phyloP scores from a whole-genome alignment of 768 basidiomycete species.

The Rhodotorula toruloides region DNA sequence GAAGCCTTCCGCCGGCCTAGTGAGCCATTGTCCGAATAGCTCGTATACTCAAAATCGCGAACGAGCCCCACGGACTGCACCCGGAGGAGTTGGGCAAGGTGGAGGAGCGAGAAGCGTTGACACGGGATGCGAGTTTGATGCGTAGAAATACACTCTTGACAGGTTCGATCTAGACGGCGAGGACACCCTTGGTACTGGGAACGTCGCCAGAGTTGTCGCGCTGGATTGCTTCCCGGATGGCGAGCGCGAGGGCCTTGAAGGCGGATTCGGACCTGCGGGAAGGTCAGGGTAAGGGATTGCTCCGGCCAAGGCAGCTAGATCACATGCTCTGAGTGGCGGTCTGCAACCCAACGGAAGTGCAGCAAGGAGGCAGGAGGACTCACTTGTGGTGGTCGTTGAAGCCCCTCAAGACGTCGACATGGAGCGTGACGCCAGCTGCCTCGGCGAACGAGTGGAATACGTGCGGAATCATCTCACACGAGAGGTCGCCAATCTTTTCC shows the following conservation, averaged over 20 bases:
- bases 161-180: slow-evolving; percentile 48
- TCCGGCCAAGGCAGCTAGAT: no score
- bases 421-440: slow-evolving; percentile 85
- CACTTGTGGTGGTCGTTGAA: slow-evolving; percentile 98
- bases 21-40: no score
- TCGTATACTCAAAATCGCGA: no score
- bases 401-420: slow-evolving; percentile 87
- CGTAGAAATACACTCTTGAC: background rate
- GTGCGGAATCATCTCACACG: slow-evolving; percentile 97
- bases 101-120: no score
- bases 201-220: slow-evolving; percentile 82
- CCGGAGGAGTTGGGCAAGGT: no score
- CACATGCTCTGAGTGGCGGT: background rate
- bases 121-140: background rate
- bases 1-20: no score
- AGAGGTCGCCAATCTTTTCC: slow-evolving; percentile 89
- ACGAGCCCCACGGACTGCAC: no score
- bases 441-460: slow-evolving; percentile 98
- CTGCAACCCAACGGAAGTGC: background rate
- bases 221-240: slow-evolving; percentile 90
- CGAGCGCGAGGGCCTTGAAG: slow-evolving; percentile 94
- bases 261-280: slow-evolving; percentile 79
- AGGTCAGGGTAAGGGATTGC: background rate
- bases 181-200: slow-evolving; percentile 93
- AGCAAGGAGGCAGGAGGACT: background rate